A percentile compares a stretch with the other conserved stretches of the same genome.
Conservation (phyloP, 768 basidiomycete species). For the Neoboletus subvelutipes region DNA sequence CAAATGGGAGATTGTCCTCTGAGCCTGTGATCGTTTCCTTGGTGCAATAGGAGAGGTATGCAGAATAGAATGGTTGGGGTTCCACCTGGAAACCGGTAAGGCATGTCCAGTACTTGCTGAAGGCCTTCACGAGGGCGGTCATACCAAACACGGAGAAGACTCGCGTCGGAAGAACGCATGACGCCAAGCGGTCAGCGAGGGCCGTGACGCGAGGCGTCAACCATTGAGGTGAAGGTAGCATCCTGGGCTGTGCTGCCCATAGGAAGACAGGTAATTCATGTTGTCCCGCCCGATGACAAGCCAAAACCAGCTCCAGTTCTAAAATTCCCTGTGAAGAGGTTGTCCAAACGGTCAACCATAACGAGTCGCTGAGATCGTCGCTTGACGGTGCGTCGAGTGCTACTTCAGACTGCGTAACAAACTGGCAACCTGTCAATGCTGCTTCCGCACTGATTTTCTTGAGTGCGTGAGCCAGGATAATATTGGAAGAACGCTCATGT, state of each 20-base stretch:
- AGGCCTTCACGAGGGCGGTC: constrained; percentile 40
- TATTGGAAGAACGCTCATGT: constrained; percentile 50
- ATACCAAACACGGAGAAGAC: constrained; percentile 54
- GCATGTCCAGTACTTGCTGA: constrained; percentile 44
- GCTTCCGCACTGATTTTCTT: constrained; percentile 40
- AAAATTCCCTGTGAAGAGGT: constrained; percentile 28
- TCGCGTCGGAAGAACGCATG: constrained; percentile 41
- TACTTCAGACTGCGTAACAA: constrained; percentile 36
- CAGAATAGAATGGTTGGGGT: constrained; percentile 49
- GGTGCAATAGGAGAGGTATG: constrained; percentile 47
- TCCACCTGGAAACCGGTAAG: constrained; percentile 39
- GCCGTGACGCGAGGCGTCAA: constrained; percentile 36
- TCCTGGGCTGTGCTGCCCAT: constrained; percentile 38
- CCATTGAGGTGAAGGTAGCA: constrained; percentile 27
- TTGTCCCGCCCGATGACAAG: constrained; percentile 44
- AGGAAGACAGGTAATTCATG: constrained; percentile 55
- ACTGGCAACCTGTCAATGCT: constrained; percentile 38
- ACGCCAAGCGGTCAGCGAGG: constrained; percentile 38
- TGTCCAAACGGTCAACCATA: constrained; percentile 55
- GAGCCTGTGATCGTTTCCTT: constrained; percentile 35
- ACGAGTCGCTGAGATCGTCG: constrained; percentile 27
- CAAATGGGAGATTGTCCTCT: constrained; percentile 28
- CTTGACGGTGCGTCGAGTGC: constrained; percentile 23
- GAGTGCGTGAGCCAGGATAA: constrained; percentile 52
- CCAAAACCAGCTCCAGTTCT: constrained; percentile 44